Conservation (phyloP, 2,329 filamentous ascomycete species). For the Scortechinia acanthostroma region DNA sequence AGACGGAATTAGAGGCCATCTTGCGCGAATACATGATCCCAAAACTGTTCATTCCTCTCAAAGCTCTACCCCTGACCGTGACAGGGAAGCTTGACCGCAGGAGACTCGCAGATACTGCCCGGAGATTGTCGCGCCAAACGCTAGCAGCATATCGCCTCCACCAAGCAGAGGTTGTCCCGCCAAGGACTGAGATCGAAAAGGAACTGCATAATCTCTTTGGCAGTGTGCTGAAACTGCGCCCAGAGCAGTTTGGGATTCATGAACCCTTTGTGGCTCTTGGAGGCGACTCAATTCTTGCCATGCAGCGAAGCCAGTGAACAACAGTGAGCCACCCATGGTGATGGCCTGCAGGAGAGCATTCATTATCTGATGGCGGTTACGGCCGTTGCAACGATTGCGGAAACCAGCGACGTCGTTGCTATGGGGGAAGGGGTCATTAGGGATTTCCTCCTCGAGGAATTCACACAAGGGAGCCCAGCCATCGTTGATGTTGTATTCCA, state of each 20-base stretch:
- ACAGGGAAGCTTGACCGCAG: constrained; percentile 6
- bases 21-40: constrained; percentile 7
- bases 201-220: background rate
- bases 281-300: background rate
- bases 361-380: constrained; percentile 46
- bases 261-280: background rate
- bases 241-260: background rate
- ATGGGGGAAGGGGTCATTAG: constrained; percentile 20
- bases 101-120: background rate
- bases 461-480: constrained; percentile 10
- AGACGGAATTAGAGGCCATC: background rate
- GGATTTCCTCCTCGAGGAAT: constrained; percentile 8
- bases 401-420: constrained; percentile 45
- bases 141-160: background rate
- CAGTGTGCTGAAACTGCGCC: background rate
- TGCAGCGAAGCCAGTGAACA: constrained; percentile 30
- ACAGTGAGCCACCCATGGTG: constrained; percentile 36
- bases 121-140: background rate
- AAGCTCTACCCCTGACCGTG: constrained; percentile 5
- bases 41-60: constrained; percentile 5
- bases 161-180: background rate
- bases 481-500: constrained; percentile 8
- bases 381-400: constrained; percentile 39
- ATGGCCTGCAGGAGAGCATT: constrained; percentile 42
- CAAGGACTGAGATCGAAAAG: background rate